A percentile compares a stretch with the other conserved stretches of the same genome.
Evolutionary conservation across 371 early-diverging fungal species (phyloP).

Genomic region (Mucor saturninus): DNA sequence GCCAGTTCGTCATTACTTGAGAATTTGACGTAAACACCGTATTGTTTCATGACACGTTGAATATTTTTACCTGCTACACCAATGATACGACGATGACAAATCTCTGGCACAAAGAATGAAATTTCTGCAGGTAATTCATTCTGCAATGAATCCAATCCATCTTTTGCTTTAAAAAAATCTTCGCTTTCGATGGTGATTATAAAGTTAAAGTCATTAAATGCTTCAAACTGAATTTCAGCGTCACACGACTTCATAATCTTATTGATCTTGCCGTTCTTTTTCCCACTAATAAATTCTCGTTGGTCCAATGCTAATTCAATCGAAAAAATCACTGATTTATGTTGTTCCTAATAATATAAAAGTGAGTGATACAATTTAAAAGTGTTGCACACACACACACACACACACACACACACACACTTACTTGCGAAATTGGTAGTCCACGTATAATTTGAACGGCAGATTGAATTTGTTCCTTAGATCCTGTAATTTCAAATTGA

Average conservation of each 20-base stretch:
- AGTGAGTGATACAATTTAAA: neutral
- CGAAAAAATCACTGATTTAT: constrained; percentile 42
- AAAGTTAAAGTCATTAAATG: constrained; percentile 78
- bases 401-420: constrained; percentile 2
- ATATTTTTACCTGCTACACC: constrained; percentile 95
- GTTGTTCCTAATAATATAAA: constrained; percentile 21
- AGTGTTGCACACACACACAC: constrained; percentile 7
- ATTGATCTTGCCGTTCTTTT: constrained; percentile 95
- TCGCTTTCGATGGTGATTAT: constrained; percentile 72
- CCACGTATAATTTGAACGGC: constrained; percentile 37
- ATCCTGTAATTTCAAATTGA: constrained; percentile 59
- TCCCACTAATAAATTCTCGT: constrained; percentile 92
- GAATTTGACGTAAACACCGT: constrained; percentile 94
- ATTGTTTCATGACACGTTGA: constrained; percentile 94
- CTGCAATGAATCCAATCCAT: constrained; percentile 73
- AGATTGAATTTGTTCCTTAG: constrained; percentile 48
- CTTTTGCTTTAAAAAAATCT: constrained; percentile 63
- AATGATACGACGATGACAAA: constrained; percentile 92
- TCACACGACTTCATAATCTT: constrained; percentile 86
- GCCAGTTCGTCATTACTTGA: constrained; percentile 82
- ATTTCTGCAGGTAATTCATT: constrained; percentile 88
- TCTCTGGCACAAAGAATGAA: constrained; percentile 87
- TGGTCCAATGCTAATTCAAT: constrained; percentile 82
- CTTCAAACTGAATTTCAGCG: constrained; percentile 62
- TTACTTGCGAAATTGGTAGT: constrained; percentile 25